Conservation (phyloP, 805 yeast species). For the Sporopachydermia quercuum region DNA sequence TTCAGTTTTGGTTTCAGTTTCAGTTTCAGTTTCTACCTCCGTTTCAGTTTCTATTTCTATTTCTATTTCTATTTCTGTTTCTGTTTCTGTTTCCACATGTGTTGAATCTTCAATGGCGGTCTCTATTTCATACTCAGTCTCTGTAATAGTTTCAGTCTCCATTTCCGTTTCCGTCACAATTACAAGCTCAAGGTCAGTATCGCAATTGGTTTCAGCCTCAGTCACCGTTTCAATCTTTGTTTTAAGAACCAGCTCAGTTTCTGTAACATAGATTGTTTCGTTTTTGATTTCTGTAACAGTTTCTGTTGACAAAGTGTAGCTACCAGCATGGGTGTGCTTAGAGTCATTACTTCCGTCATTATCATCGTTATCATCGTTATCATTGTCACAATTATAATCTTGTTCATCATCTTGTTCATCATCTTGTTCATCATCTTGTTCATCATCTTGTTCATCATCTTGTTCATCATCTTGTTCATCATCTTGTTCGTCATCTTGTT, state of each 20-base stretch:
- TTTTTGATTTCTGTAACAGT: too few species aligned
- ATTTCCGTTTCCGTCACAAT: not conserved
- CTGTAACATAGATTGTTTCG: too few species aligned
- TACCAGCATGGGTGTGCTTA: too few species aligned
- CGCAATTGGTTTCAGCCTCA: not conserved
- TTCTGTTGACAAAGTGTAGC: too few species aligned
- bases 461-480: not conserved
- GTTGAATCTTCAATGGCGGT: not conserved
- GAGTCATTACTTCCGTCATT: not conserved
- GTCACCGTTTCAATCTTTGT: too few species aligned
- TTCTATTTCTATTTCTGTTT: not conserved
- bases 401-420: not conserved
- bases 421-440: not conserved
- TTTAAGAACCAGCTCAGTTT: too few species aligned
- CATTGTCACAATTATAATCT: not conserved
- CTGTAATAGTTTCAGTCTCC: not conserved
- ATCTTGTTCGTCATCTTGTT: not conserved
- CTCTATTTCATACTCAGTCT: not conserved
- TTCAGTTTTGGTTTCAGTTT: slow-evolving; percentile 1
- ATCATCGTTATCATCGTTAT: not conserved
- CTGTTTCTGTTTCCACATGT: not conserved
- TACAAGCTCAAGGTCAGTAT: not conserved
- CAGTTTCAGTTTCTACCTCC: not conserved
- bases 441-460: not conserved
- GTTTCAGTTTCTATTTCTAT: not conserved